Conservation (phyloP, 2,329 filamentous ascomycete species). For the Penicillium sp. region DNA sequence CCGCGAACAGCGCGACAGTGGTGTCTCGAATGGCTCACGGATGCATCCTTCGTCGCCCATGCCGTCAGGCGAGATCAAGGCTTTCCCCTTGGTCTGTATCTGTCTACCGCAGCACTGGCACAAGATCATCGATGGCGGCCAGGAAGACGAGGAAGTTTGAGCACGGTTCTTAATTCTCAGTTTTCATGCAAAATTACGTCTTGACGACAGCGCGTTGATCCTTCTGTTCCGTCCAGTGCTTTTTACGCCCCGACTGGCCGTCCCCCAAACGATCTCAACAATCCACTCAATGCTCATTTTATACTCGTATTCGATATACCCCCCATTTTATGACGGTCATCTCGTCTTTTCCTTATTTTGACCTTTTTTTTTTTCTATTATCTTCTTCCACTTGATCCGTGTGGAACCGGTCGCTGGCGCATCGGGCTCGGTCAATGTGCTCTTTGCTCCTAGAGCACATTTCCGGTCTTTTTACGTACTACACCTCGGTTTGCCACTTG, state of each 20-base stretch:
- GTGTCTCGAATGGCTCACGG: constrained; percentile 78
- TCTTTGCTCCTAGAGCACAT: constrained; percentile 13
- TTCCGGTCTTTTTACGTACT: constrained; percentile 25
- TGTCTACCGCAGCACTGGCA: constrained; percentile 94
- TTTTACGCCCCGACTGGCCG: constrained; percentile 17
- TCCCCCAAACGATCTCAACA: not conserved
- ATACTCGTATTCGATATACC: constrained; percentile 33
- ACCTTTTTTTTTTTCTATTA: constrained; percentile 1
- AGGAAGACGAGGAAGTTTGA: constrained; percentile 31
- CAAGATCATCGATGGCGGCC: constrained; percentile 90
- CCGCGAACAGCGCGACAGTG: constrained; percentile 83
- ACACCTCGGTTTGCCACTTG: constrained; percentile 13
- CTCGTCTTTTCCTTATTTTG: constrained; percentile 21
- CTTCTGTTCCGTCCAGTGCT: constrained; percentile 18
- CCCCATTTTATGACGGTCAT: constrained; percentile 30
- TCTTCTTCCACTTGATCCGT: constrained; percentile 12
- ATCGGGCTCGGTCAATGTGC: constrained; percentile 17
- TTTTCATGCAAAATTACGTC: constrained; percentile 36
- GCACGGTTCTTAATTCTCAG: constrained; percentile 15
- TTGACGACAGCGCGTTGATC: constrained; percentile 39
- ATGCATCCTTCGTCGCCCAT: constrained; percentile 61
- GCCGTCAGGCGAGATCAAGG: constrained; percentile 83
- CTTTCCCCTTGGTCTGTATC: constrained; percentile 94
- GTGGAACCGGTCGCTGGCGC: constrained; percentile 25
- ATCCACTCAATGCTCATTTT: constrained; percentile 14